Evolutionary conservation across 1,139 yeast genomes (phyloP).

Genomic region (Magnusiomyces tetraspermus): DNA sequence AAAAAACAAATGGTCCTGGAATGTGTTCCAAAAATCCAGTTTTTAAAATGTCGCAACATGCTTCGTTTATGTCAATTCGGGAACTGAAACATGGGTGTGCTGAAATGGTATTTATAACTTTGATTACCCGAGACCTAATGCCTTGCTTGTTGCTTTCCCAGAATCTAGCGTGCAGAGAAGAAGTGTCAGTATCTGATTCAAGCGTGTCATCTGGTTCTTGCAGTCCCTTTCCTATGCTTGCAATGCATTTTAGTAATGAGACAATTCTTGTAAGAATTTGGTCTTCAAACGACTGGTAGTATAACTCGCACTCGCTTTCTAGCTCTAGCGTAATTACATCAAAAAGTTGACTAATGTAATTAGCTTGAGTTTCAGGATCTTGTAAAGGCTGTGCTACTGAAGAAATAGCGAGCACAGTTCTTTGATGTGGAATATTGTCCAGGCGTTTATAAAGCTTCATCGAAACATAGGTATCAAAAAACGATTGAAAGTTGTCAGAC

Average conservation of each 20-base stretch:
- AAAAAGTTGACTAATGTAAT: conserved; percentile 22
- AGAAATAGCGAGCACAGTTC: conserved; percentile 33
- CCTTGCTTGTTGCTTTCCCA: conserved; percentile 38
- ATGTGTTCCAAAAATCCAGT: conserved; percentile 30
- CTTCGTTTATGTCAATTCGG: conserved; percentile 43
- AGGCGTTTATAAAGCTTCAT: conserved; percentile 18
- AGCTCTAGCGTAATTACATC: conserved; percentile 20
- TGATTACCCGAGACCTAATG: conserved; percentile 37
- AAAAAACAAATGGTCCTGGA: conserved; percentile 15
- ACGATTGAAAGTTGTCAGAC: conserved; percentile 24
- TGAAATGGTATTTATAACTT: conserved; percentile 39
- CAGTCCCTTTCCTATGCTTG: conserved; percentile 61
- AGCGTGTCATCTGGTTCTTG: conserved; percentile 28
- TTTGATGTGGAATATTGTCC: conserved; percentile 24
- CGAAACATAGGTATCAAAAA: conserved; percentile 27
- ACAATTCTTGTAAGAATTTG: conserved; percentile 18
- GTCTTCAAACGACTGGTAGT: conserved; percentile 3
- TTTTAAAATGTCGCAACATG: conserved; percentile 48
- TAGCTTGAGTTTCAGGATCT: conserved; percentile 20
- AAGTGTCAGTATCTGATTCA: conserved; percentile 21
- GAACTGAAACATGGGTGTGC: conserved; percentile 34
- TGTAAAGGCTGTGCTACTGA: conserved; percentile 29
- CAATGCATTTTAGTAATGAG: conserved; percentile 52
- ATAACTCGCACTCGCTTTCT: conserved; percentile 9
- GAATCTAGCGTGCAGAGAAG: conserved; percentile 15